Evolutionary conservation across 805 yeast species (phyloP).

Genomic region (Metschnikowia baotianmanensis): DNA sequence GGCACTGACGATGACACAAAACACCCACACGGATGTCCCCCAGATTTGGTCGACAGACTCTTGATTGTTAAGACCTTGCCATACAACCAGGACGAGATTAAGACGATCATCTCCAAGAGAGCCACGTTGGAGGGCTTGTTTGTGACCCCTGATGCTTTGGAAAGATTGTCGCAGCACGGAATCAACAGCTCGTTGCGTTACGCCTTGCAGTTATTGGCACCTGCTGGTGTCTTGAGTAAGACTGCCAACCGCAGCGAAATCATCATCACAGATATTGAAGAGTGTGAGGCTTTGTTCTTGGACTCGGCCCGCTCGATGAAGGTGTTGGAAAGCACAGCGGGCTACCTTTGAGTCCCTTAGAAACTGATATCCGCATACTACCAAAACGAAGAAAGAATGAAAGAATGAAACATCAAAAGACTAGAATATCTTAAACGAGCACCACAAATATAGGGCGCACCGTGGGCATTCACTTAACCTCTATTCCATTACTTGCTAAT

Average conservation of each 20-base stretch:
- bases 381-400: background rate
- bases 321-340: slow-evolving; percentile 52
- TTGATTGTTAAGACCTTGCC: slow-evolving; percentile 90
- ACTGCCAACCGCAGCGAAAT: slow-evolving; percentile 71
- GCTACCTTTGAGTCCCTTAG: slow-evolving; percentile 28
- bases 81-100: slow-evolving; percentile 80
- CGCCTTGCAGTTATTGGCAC: slow-evolving; percentile 86
- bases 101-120: slow-evolving; percentile 77
- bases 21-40: slow-evolving; percentile 96
- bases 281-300: slow-evolving; percentile 76
- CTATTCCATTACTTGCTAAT: too few relatives aligned
- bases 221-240: slow-evolving; percentile 80
- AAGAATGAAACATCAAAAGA: background rate
- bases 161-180: slow-evolving; percentile 71
- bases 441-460: too few relatives aligned
- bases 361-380: background rate
- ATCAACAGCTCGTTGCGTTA: slow-evolving; percentile 80
- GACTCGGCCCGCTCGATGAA: slow-evolving; percentile 81
- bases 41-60: slow-evolving; percentile 88
- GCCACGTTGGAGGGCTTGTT: slow-evolving; percentile 73
- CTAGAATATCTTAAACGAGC: background rate
- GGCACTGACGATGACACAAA: slow-evolving; percentile 81
- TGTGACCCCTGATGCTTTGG: slow-evolving; percentile 66
- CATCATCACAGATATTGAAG: slow-evolving; percentile 70
- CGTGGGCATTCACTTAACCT: too few relatives aligned